Evolutionary conservation across 2,329 filamentous ascomycete species (phyloP).

Genomic region (Penicillium thymicola): DNA sequence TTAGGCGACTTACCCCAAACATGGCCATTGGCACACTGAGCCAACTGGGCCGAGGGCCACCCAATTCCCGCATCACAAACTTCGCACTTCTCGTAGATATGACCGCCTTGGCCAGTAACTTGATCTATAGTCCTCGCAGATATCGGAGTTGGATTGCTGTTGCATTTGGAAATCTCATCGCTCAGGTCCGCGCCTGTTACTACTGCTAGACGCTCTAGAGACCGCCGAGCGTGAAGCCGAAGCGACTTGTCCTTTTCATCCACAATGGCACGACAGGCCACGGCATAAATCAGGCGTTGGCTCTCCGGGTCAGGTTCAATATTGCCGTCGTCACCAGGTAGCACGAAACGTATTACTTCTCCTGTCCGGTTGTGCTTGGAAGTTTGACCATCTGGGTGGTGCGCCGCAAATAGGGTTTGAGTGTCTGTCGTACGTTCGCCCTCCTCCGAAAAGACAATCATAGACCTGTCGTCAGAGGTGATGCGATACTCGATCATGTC

Average conservation of each 20-base stretch:
- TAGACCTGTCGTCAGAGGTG: conserved; percentile 44
- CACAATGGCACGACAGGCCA: conserved; percentile 36
- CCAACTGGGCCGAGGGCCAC: conserved; percentile 47
- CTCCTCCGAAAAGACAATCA: conserved; percentile 35
- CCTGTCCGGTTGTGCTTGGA: conserved; percentile 19
- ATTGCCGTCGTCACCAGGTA: conserved; percentile 19
- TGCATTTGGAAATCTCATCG: conserved; percentile 33
- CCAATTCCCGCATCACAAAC: conserved; percentile 50
- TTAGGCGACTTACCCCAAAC: conserved; percentile 43
- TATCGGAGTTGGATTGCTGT: conserved; percentile 13
- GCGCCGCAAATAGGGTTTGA: conserved; percentile 10
- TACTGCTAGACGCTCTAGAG: conserved; percentile 28
- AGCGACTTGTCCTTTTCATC: conserved; percentile 24
- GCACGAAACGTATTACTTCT: conserved; percentile 28
- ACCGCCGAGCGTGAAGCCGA: conserved; percentile 22
- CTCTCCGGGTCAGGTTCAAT: conserved; percentile 20
- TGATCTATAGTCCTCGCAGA: conserved; percentile 24
- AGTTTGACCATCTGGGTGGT: conserved; percentile 14
- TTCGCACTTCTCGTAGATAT: conserved; percentile 49
- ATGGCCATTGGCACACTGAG: conserved; percentile 52
- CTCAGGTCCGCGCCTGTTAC: conserved; percentile 29
- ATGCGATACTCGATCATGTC: conserved; percentile 58
- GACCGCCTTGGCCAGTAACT: conserved; percentile 20
- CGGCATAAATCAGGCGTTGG: conserved; percentile 36
- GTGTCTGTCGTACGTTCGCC: conserved; percentile 12